These are phyloP conservation scores for Exophiala oligosperma DNA, from an alignment of 2,329 filamentous ascomycete genomes.

Conservation along the genomic window DNA sequence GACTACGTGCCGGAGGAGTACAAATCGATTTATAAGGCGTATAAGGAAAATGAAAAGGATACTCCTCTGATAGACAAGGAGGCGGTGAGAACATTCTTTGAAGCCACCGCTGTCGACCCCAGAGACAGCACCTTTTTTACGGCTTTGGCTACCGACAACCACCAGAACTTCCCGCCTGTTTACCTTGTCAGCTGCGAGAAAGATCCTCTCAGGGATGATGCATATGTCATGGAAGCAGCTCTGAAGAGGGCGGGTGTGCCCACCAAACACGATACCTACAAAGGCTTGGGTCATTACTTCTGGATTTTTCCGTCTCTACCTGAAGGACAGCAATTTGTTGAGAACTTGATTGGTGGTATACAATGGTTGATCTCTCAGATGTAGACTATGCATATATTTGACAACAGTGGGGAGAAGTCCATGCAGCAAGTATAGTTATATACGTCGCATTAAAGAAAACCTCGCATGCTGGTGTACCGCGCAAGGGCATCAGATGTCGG, in stretches of 20 bases:
- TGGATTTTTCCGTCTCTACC: slow-evolving; percentile 29
- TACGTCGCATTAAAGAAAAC: no score
- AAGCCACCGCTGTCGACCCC: slow-evolving; percentile 20
- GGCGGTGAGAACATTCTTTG: slow-evolving; percentile 24
- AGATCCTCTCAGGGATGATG: slow-evolving; percentile 27
- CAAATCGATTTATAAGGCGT: slow-evolving; percentile 36
- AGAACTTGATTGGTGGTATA: slow-evolving; percentile 24
- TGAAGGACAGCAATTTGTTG: slow-evolving; percentile 24
- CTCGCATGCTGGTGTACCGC: background rate
- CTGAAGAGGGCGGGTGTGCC: slow-evolving; percentile 28
- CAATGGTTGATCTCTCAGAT: slow-evolving; percentile 27
- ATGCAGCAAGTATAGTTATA: no score
- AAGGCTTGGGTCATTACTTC: slow-evolving; percentile 28
- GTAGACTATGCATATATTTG: background rate
- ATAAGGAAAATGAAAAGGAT: slow-evolving; percentile 38
- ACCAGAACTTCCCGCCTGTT: slow-evolving; percentile 27
- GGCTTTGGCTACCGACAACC: slow-evolving; percentile 27
- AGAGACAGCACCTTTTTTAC: slow-evolving; percentile 23
- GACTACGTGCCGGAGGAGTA: slow-evolving; percentile 39
- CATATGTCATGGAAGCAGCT: slow-evolving; percentile 27
- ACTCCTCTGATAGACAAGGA: slow-evolving; percentile 37
- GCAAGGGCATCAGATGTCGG: background rate
- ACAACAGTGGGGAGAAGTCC: background rate
- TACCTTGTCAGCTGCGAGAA: slow-evolving; percentile 28
- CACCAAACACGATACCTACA: slow-evolving; percentile 27